These are phyloP conservation scores for Lachancea fermentati DNA, from an alignment of 805 yeast species.

Conservation along the genomic window DNA sequence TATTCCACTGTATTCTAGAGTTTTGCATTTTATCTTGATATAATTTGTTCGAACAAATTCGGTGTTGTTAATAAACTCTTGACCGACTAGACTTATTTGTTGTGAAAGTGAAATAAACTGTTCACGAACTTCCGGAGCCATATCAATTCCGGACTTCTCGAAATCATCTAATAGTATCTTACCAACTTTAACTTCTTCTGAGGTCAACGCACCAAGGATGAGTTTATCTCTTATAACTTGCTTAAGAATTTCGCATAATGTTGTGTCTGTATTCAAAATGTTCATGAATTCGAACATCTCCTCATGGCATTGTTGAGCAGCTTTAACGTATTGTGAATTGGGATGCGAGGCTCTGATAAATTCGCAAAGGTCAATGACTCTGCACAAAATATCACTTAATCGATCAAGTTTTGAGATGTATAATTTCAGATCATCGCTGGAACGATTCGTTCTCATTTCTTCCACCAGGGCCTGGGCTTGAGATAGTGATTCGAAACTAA, in stretches of 20 bases:
- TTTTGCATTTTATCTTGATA: slow-evolving; percentile 23
- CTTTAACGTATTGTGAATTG: slow-evolving; percentile 55
- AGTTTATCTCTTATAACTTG: slow-evolving; percentile 41
- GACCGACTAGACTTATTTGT: slow-evolving; percentile 74
- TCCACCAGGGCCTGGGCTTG: slow-evolving; percentile 60
- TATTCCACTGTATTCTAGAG: slow-evolving; percentile 17
- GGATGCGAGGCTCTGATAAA: slow-evolving; percentile 90
- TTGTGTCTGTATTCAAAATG: slow-evolving; percentile 76
- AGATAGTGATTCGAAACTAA: slow-evolving; percentile 57
- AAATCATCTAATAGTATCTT: slow-evolving; percentile 75
- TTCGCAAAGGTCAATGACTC: slow-evolving; percentile 91
- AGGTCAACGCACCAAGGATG: slow-evolving; percentile 37
- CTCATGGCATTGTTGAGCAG: slow-evolving; percentile 86
- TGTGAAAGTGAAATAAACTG: slow-evolving; percentile 76
- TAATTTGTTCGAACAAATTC: slow-evolving; percentile 16
- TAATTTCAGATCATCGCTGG: slow-evolving; percentile 38
- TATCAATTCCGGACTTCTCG: slow-evolving; percentile 81
- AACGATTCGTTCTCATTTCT: slow-evolving; percentile 45
- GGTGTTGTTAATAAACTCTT: slow-evolving; percentile 48
- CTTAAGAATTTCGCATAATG: slow-evolving; percentile 55
- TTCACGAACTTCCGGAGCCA: slow-evolving; percentile 58
- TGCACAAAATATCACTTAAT: slow-evolving; percentile 79
- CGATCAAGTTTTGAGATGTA: slow-evolving; percentile 71
- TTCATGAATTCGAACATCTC: slow-evolving; percentile 92
- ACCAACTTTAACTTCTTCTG: slow-evolving; percentile 82